Evolutionary conservation across 805 yeast species (phyloP), one percentile per base, ranked within the genome.

Genomic region (Ogataea pilisensis): DNA sequence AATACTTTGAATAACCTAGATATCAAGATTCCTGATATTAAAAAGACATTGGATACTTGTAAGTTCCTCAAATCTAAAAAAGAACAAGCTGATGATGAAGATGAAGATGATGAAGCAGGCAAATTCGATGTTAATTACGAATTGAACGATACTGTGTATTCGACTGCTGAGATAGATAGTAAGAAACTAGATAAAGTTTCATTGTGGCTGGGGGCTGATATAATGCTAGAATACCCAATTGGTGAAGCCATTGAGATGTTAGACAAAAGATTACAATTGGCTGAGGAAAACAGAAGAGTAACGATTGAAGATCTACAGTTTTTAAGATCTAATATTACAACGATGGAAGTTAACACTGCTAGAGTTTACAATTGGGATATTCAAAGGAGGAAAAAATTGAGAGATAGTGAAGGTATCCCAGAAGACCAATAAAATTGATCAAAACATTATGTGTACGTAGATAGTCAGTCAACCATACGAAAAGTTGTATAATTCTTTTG

Each of bases 141-240:
- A 63, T 73, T 93, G 55, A 91, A 93, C 63, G 98, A 93, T 57
- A 91, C 99, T 0, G 72, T 93, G 31, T 91, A 78, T 60, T 85
- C 97, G 7, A 79, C 79, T 43, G 99, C 99, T 1, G 72, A 70
- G 28, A 70, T 93, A 25, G 78, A 77, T 30, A 73, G 79, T 20
- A 69, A 80, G 27, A 75, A 74, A 22, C 58, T 74, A 38, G 63
- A 75, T 20, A 61, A 67, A 2, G 98, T 93, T 2, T 80, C 80
- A 48, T 69, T 93, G 35, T 93, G 99, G 99, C 72, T 93, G n/a
- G 99, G 99, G 9, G 99, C 99, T 0, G 95, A 89, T 53, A 90
- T 91, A 8, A 91, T 93, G 98, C 71, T 93, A 57, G 98, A 93
- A 59, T 93, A 91, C 57, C 90, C 96, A 12, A 68, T 88, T 20